These are phyloP conservation scores for Laburnicola sp. DNA, from an alignment of 2,329 filamentous ascomycete genomes.

Conservation along the genomic window DNA sequence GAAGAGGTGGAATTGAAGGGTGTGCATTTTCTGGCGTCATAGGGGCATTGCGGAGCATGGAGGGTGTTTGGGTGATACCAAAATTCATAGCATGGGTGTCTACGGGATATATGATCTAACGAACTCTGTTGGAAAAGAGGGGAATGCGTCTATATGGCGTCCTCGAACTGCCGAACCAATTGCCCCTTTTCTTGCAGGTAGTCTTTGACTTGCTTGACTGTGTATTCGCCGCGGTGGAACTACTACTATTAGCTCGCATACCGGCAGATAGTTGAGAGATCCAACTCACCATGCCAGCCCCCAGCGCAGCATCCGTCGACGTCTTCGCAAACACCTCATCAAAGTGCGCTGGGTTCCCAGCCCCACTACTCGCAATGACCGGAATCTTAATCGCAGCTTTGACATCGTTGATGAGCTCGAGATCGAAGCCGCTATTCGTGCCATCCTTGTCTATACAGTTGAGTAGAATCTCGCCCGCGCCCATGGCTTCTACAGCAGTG, in stretches of 20 bases:
- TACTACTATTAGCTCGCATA: slow-evolving; percentile 33
- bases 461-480: slow-evolving; percentile 87
- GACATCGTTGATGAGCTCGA: slow-evolving; percentile 86
- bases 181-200: slow-evolving; percentile 71
- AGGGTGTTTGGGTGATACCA: slow-evolving; percentile 27
- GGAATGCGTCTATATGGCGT: slow-evolving; percentile 16
- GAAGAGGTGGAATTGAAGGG: not conserved
- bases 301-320: slow-evolving; percentile 85
- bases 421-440: slow-evolving; percentile 89
- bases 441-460: slow-evolving; percentile 99
- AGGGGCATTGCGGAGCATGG: slow-evolving; percentile 6
- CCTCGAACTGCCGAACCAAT: slow-evolving; percentile 76
- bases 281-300: slow-evolving; percentile 80
- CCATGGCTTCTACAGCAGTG: slow-evolving; percentile 92
- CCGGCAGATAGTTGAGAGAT: not conserved
- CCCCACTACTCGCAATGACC: slow-evolving; percentile 92
- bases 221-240: slow-evolving; percentile 95
- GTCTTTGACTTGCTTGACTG: slow-evolving; percentile 91
- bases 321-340: slow-evolving; percentile 86
- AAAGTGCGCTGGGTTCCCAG: slow-evolving; percentile 86
- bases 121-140: not conserved
- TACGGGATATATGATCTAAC: slow-evolving; percentile 5
- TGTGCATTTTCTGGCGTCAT: slow-evolving; percentile 25
- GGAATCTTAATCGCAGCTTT: slow-evolving; percentile 87
- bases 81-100: slow-evolving; percentile 13